Evolutionary conservation across 2,329 filamentous ascomycete species (phyloP).

Genomic region (Rachicladosporium sp.): DNA sequence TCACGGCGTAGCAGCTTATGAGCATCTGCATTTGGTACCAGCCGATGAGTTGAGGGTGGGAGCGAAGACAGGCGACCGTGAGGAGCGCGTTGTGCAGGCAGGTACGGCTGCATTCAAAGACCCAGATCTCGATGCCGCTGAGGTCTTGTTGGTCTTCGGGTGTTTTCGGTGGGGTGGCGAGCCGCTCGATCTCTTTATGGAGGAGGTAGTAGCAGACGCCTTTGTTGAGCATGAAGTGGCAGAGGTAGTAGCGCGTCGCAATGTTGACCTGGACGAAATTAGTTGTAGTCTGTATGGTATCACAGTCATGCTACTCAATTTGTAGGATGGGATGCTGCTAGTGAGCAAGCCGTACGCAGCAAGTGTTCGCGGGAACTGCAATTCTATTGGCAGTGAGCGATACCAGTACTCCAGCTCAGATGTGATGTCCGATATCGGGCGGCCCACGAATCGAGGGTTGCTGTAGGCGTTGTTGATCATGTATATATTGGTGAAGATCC

Average conservation of each 20-base stretch:
- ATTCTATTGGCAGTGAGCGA: slow-evolving; percentile 5
- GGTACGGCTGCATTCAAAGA: slow-evolving; percentile 6
- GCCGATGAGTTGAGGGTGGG: slow-evolving; percentile 4
- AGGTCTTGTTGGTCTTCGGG: slow-evolving; percentile 5
- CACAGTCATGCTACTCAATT: not conserved
- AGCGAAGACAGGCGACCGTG: slow-evolving; percentile 4
- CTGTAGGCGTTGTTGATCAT: slow-evolving; percentile 7
- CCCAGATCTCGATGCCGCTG: slow-evolving; percentile 4
- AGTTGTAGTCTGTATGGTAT: not conserved
- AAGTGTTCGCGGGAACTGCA: slow-evolving; percentile 5
- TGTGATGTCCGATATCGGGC: slow-evolving; percentile 5
- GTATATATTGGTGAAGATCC: slow-evolving; percentile 6
- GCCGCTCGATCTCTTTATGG: slow-evolving; percentile 6
- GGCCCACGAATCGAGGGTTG: slow-evolving; percentile 4
- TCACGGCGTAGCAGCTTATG: slow-evolving; percentile 5
- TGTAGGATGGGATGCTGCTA: slow-evolving; percentile 6
- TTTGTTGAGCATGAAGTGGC: slow-evolving; percentile 4
- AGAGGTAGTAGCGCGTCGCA: slow-evolving; percentile 6
- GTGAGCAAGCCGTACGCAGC: slow-evolving; percentile 5
- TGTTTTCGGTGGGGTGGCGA: slow-evolving; percentile 5
- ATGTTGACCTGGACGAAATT: slow-evolving; percentile 1
- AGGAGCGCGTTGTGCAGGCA: slow-evolving; percentile 6
- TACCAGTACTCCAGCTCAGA: slow-evolving; percentile 6
- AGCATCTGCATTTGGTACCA: slow-evolving; percentile 6
- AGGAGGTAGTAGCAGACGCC: slow-evolving; percentile 6